Evolutionary conservation across 257 asterid species (phyloP).

Genomic region (Petunia secreta): DNA sequence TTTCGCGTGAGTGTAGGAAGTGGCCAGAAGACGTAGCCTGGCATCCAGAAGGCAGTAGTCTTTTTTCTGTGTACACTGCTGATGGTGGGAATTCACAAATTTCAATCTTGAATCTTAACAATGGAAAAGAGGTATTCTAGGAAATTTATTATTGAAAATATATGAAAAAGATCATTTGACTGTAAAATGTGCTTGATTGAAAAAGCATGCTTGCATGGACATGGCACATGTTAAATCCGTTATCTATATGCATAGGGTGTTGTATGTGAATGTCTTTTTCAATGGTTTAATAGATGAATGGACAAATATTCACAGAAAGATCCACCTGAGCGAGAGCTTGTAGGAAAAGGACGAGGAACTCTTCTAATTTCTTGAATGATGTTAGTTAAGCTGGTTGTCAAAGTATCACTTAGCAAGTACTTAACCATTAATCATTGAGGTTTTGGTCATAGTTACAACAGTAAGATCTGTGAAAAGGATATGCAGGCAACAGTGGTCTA

Average conservation of each 20-base stretch:
- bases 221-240: not conserved
- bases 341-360: not conserved
- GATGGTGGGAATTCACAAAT: constrained; percentile 86
- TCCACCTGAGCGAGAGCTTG: not conserved
- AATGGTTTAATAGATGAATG: constrained; percentile 4
- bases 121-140: constrained; percentile 60
- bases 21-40: constrained; percentile 99
- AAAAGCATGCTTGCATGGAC: not conserved
- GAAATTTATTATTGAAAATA: constrained; percentile 4
- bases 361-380: not conserved
- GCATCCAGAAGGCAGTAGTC: constrained; percentile 83
- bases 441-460: not conserved
- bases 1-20: constrained; percentile 71
- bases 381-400: not conserved
- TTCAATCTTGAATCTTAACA: constrained; percentile 67
- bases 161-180: not conserved
- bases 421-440: not conserved
- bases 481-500: not conserved
- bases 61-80: constrained; percentile 79
- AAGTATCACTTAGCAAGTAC: not conserved
- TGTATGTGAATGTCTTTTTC: not conserved
- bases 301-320: not conserved
- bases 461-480: not conserved
- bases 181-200: not conserved
- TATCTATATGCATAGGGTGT: not conserved